Conservation (phyloP, 305 asterid species). For the Fraxinus greggii region DNA sequence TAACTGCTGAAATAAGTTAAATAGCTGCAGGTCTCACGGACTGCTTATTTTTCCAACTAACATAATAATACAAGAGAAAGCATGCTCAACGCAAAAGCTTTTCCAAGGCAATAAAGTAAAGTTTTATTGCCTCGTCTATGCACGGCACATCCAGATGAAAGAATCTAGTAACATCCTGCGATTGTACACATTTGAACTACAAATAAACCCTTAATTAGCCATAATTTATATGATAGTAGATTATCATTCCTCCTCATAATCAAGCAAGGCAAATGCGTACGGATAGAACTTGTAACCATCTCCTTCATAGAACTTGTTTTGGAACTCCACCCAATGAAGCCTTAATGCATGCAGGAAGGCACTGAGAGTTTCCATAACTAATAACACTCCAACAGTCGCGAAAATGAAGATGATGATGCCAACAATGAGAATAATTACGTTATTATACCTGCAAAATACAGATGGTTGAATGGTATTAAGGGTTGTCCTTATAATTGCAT, state of each 20-base stretch:
- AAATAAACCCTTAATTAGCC: constrained; percentile 3
- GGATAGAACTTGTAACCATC: constrained; percentile 90
- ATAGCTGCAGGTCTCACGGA: constrained; percentile 39
- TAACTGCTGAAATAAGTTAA: constrained; percentile 15
- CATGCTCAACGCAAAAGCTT: constrained; percentile 23
- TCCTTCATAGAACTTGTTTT: constrained; percentile 90
- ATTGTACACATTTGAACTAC: constrained; percentile 22
- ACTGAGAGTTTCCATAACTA: constrained; percentile 94
- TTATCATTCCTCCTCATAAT: constrained; percentile 63
- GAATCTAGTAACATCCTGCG: constrained; percentile 25
- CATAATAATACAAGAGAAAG: constrained; percentile 22
- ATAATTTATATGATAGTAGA: not conserved
- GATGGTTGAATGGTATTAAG: not conserved
- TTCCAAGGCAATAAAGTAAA: constrained; percentile 27
- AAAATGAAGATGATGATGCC: constrained; percentile 69
- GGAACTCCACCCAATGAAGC: constrained; percentile 97
- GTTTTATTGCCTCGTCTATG: constrained; percentile 28
- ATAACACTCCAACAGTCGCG: constrained; percentile 85
- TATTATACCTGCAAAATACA: constrained; percentile 66
- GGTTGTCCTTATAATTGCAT: not conserved
- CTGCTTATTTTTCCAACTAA: constrained; percentile 49
- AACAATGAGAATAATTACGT: constrained; percentile 56
- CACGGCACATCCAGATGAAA: constrained; percentile 32
- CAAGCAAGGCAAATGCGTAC: constrained; percentile 53
- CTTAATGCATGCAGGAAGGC: constrained; percentile 92